Evolutionary conservation across 129 eudicot genomes (phyloP).

Genomic region (Tagetes patula): DNA sequence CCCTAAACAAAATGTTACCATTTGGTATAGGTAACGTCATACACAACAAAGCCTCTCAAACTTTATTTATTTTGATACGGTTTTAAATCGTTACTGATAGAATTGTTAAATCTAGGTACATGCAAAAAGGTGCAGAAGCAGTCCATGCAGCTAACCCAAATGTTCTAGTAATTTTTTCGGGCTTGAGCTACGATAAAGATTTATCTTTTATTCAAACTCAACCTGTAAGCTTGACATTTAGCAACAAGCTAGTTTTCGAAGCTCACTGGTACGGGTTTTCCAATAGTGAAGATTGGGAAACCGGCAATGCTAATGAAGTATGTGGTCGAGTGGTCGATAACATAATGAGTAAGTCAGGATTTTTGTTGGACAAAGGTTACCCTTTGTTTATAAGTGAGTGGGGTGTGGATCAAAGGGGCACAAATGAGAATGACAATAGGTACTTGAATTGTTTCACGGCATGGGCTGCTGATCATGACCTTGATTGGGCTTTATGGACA

Average conservation of each 20-base stretch:
- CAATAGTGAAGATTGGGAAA: conserved; percentile 57
- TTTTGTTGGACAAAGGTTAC: conserved; percentile 70
- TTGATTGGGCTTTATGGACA: conserved; percentile 93
- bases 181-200: conserved; percentile 63
- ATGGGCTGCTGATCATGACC: conserved; percentile 70
- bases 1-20: conserved; percentile 55
- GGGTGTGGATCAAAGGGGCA: conserved; percentile 83
- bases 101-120: conserved; percentile 51
- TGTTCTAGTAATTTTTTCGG: conserved; percentile 68
- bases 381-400: conserved; percentile 88
- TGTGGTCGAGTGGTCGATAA: conserved; percentile 50
- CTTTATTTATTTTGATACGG: not conserved
- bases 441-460: conserved; percentile 75
- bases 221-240: conserved; percentile 49
- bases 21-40: conserved; percentile 79
- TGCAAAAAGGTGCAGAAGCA: conserved; percentile 87
- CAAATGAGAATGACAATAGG: conserved; percentile 70
- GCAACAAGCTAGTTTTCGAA: conserved; percentile 69
- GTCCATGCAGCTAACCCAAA: conserved; percentile 77
- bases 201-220: conserved; percentile 45
- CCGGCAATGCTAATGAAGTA: conserved; percentile 69
- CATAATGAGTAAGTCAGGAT: conserved; percentile 53
- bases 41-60: not conserved
- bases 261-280: conserved; percentile 83
- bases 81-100: not conserved